Evolutionary conservation across 2,329 filamentous ascomycete species (phyloP).

Genomic region (Penicillium sp.): DNA sequence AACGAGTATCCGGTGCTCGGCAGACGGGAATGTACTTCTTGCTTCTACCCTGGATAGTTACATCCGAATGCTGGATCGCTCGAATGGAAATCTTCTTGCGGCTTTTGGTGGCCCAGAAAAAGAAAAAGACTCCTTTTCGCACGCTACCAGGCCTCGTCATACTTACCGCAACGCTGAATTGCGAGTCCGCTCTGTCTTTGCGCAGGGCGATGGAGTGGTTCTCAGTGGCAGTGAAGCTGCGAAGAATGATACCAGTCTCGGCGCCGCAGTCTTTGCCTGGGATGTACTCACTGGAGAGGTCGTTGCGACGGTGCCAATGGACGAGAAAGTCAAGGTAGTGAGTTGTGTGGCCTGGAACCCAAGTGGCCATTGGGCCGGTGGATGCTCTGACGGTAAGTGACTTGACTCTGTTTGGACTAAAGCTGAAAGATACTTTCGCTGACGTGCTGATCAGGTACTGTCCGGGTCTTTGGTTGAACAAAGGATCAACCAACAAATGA

Average conservation of each 20-base stretch:
- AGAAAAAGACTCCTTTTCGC: conserved; percentile 44
- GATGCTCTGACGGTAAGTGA: conserved; percentile 44
- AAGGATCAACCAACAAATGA: conserved; percentile 2
- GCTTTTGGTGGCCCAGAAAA: conserved; percentile 58
- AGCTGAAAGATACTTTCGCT: background rate
- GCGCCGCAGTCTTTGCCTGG: conserved; percentile 63
- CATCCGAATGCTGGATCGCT: conserved; percentile 77
- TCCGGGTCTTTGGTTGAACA: conserved; percentile 23
- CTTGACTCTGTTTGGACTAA: background rate
- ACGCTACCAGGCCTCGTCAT: conserved; percentile 6
- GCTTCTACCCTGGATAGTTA: conserved; percentile 75
- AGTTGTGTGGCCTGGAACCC: conserved; percentile 51
- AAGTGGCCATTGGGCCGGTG: conserved; percentile 41
- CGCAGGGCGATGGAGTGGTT: conserved; percentile 73
- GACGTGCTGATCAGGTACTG: conserved; percentile 19
- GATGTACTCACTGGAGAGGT: conserved; percentile 75
- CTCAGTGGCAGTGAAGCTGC: conserved; percentile 74
- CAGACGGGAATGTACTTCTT: conserved; percentile 72
- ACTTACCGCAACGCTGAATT: conserved; percentile 65
- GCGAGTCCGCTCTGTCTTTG: conserved; percentile 74
- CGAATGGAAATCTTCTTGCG: conserved; percentile 70
- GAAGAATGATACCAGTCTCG: conserved; percentile 15
- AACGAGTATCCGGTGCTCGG: conserved; percentile 72
- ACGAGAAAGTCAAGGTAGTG: conserved; percentile 43
- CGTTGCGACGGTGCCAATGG: conserved; percentile 58